Base-by-base conservation (phyloP, 805 yeast species). In the Saturnispora saitoi region DNA sequence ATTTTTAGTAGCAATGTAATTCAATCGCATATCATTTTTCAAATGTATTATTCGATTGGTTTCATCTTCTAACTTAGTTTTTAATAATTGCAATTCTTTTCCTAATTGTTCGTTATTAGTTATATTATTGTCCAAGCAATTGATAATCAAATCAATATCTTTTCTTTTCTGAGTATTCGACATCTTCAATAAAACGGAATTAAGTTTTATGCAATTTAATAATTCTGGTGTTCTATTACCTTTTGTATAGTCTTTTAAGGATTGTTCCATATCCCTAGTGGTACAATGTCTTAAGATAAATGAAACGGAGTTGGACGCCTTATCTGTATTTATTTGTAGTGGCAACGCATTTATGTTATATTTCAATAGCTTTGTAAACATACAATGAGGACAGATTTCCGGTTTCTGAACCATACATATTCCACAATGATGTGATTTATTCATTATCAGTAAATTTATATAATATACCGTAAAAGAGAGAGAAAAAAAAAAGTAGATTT, bases 171-270 rank as follows among this genome's bases (percentile, higher is more conserved):
- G 36, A 28, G 11, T 20, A 32, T 46, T 46, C 12, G 40, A 40
- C 32, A 46, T 43, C n/a, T 39, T 46, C 34, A 46, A 29, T 4
- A 46, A 43, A 22, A 46, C 44, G 3, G 29, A 24, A 20, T 39
- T 39, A 6, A 46, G 37, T 19, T 26, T 40, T 3, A 43, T 20
- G 12, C 19, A 43, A n/a, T 19, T 11, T 3, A 24, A 8, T 9
- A 15, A 7, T n/a, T 8, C 24, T 11, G n/a, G 37, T 17, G 4
- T 14, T 20, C 10, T 29, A 6, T 15, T n/a, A 1, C 34, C 39
- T 29, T 14, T 15, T 11, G 7, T n/a, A 17, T 15, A 34, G 8
- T 6, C 38, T 3, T n/a, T 14, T 9, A 39, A 20, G 12, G 40
- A 37, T n/a, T 20, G 10, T 15, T 31, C 48, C 28, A 38, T 31